Evolutionary conservation across 495 filamentous ascomycete species (phyloP), one percentile per base, ranked within the genome.

Genomic region (Talaromyces borbonicus): DNA sequence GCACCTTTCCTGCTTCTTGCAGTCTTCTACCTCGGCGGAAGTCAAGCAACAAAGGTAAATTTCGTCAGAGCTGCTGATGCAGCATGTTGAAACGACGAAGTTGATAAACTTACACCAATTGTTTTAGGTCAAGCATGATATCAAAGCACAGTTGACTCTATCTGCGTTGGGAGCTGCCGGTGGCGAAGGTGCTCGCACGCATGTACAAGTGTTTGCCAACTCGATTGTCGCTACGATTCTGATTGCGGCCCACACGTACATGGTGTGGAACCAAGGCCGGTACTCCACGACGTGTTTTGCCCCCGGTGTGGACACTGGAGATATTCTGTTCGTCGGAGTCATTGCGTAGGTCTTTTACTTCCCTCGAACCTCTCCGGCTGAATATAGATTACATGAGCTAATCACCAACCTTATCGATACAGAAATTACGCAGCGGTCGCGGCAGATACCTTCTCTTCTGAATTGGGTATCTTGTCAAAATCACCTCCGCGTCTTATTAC

Each of bases 361-460:
- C 6, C 33, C 1, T 1, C 18, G 18, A 12, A 42, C 9, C 6
- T 19, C 1, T 1, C 18, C 15, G 12, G 27, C 9, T n/a, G 18
- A 15, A 9, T 2, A 1, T n/a, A 14, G 5, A 20, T 47, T 14
- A 33, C 23, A 9, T 4, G 11, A 23, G 35, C 23, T 47, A 29
- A 19, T 24, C n/a, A n/a, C n/a, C n/a, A n/a, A n/a, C n/a, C n/a
- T 14, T 20, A 9, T 40, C 8, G 9, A n/a, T 36, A 22, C 46
- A 71, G 68, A 15, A 85, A 97, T 66, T 98, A 98, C 51, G 92
- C 87, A 25, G 85, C 87, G 19, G 86, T 90, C 16, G 80, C 88
- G 9, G 84, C 92, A 23, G 92, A 98, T 58, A 98, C 92, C 4
- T 93, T 95, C 63, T 88, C 84, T 46, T 96, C 90, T 9, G 92